Base-by-base conservation (phyloP, 2,329 filamentous ascomycete species). In the Endocalyx cinctus region DNA sequence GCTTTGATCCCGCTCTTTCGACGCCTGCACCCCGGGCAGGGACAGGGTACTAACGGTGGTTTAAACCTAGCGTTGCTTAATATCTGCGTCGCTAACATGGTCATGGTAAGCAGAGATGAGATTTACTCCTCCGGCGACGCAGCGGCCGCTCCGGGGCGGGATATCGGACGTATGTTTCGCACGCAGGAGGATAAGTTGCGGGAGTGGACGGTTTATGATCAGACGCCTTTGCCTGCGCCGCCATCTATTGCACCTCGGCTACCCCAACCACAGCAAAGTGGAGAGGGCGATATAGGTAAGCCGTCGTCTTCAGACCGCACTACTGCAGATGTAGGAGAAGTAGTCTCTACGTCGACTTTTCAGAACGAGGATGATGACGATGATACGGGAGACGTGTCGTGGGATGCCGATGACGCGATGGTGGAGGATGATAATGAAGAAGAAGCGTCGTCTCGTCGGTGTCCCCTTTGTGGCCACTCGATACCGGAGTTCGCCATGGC, bases 1-100 rank as follows among this genome's bases (percentile, higher is more conserved):
- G 62, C 70, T 2, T 57, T 94, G 13, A 46, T 88, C 4, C 76
- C 78, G 0, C 74, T 94, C 55, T 87, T 95, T 51, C 77, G 79
- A 11, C 80, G 77, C 41, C 66, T 95, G 10, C 82, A 90, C 44
- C 72, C 79, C 0, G 79, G 84, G 40, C 75, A 72, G 41, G 64
- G 69, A 6, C 74, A 72, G 39, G n/a, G n/a, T n/a, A n/a, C n/a
- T n/a, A n/a, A n/a, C n/a, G 66, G 69, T 7, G 79, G 76, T 2
- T 94, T 86, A 84, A 85, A 90, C 45, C 60, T 96, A 13, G 85
- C 84, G 43, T 64, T 97, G 32, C 68, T 97, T 38, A 97, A 96
- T 45, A 66, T 97, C 15, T 89, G 87, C 28, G 88, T 86, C 6
- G 84, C 85, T 11, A 94, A 95, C 54, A 90, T 97, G 81, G 72